phyloP scores from a whole-genome alignment of 768 basidiomycete genomes.

The Naematelia aurantialba region DNA sequence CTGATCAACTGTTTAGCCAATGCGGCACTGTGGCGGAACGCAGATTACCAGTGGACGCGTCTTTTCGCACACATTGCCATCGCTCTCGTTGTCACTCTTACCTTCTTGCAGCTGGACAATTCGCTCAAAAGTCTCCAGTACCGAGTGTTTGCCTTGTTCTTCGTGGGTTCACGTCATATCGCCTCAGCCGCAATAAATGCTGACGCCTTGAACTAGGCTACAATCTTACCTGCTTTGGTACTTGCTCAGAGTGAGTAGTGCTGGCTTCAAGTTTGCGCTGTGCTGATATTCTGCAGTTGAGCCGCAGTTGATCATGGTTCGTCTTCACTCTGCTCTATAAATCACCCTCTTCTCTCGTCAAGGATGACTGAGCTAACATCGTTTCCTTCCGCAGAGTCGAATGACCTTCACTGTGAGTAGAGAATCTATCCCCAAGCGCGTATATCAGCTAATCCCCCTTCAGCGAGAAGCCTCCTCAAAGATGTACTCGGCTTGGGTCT shows the following conservation, averaged over 20 bases:
- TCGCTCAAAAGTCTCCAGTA: constrained; percentile 63
- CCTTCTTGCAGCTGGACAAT: constrained; percentile 64
- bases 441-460: constrained; percentile 7
- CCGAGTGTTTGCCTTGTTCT: constrained; percentile 67
- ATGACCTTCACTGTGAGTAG: constrained; percentile 47
- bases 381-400: constrained; percentile 43
- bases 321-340: neutral
- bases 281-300: neutral
- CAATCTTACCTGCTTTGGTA: constrained; percentile 67
- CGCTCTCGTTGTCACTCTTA: constrained; percentile 60
- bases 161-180: constrained; percentile 72
- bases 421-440: neutral
- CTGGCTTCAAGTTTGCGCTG: neutral
- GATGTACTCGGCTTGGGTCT: constrained; percentile 81
- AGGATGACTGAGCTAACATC: neutral
- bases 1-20: constrained; percentile 54
- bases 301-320: neutral
- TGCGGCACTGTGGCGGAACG: constrained; percentile 71
- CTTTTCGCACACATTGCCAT: constrained; percentile 66
- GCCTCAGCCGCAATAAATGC: constrained; percentile 79
- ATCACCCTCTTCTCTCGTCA: neutral
- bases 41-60: constrained; percentile 79
- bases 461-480: constrained; percentile 68
- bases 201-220: constrained; percentile 52
- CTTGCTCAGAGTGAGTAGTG: constrained; percentile 66